These are phyloP conservation scores for Pueraria montana DNA, from an alignment of 306 rosid genomes.

Conservation along the genomic window DNA sequence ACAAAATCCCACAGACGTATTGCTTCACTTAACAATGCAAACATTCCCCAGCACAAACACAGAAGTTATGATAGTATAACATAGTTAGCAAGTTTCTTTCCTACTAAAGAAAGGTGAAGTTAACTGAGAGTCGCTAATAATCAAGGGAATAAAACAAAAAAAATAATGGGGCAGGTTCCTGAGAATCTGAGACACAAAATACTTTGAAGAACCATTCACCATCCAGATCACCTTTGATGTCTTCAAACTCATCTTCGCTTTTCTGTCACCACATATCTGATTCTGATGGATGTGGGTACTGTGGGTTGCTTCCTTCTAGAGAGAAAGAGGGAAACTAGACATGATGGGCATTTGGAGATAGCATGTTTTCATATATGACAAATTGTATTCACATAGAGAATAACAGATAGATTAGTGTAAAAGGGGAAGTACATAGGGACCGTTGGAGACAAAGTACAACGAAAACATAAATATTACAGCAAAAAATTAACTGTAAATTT, in stretches of 20 bases:
- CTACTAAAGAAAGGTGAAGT: no score
- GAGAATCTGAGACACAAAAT: no score
- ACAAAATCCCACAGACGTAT: background rate
- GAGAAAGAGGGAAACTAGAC: background rate
- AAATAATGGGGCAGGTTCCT: no score
- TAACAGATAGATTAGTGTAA: background rate
- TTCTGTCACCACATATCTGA: background rate
- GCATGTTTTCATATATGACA: constrained; percentile 16
- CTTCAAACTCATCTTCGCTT: background rate
- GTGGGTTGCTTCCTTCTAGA: background rate
- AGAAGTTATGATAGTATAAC: no score
- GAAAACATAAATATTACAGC: constrained; percentile 24
- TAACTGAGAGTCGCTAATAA: no score
- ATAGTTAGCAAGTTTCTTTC: no score
- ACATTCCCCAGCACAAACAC: no score
- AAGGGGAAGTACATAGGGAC: background rate
- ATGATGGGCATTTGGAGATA: background rate
- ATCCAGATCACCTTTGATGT: background rate
- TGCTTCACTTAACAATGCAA: no score
- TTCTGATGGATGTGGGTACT: background rate
- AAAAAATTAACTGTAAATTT: constrained; percentile 22
- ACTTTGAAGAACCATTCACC: background rate
- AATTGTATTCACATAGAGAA: background rate
- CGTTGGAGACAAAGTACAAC: background rate
- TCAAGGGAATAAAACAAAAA: no score